phyloP scores from a whole-genome alignment of 2,329 filamentous ascomycete species.

The Scytalidium lignicola region DNA sequence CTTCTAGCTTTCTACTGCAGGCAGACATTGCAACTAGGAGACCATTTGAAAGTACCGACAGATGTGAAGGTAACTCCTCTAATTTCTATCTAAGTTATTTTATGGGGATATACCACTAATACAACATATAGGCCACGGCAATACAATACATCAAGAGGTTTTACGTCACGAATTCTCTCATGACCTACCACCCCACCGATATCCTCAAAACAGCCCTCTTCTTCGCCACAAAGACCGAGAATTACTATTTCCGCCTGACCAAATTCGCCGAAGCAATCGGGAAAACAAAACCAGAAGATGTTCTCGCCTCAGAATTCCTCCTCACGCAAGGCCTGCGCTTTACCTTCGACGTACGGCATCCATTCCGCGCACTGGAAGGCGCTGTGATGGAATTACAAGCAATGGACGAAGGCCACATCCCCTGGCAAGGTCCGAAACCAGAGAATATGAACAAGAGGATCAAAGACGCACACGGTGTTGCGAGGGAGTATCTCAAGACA shows the following conservation, averaged over 20 bases:
- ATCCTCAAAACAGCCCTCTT: constrained; percentile 89
- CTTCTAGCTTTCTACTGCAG: constrained; percentile 76
- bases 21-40: constrained; percentile 51
- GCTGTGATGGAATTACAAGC: constrained; percentile 76
- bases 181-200: constrained; percentile 90
- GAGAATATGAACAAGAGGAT: constrained; percentile 36
- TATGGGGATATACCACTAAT: background rate
- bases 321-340: constrained; percentile 90
- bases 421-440: constrained; percentile 12
- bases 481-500: constrained; percentile 69
- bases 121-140: constrained; percentile 28
- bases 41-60: constrained; percentile 55
- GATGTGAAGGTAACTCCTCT: constrained; percentile 47
- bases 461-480: constrained; percentile 62
- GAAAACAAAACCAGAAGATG: constrained; percentile 69
- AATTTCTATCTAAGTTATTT: background rate
- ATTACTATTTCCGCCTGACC: constrained; percentile 55
- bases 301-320: constrained; percentile 87
- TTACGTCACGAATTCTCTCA: constrained; percentile 90
- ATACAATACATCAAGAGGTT: constrained; percentile 76
- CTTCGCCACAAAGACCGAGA: constrained; percentile 90
- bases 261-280: constrained; percentile 66
- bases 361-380: constrained; percentile 82
- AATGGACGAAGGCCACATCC: constrained; percentile 44
- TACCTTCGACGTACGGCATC: constrained; percentile 88